Evolutionary conservation across 768 basidiomycete species (phyloP), one percentile per base, ranked within the genome.

Genomic region (Paxillus rubicundulus): DNA sequence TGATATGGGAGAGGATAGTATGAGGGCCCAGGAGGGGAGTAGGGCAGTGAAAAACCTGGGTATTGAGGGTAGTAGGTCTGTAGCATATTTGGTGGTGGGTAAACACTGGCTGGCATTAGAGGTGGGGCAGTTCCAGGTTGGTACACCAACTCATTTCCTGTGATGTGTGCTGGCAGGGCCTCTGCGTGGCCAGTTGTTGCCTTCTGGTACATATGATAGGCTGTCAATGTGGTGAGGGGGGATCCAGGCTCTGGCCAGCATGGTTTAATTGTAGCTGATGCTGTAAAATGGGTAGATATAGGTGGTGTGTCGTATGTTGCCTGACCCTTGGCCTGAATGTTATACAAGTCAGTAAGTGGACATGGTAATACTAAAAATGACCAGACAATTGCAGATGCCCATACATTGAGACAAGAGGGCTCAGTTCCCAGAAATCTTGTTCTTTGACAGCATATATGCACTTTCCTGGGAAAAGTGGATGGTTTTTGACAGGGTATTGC

Each of bases 401-500:
- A 52, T 9, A 52, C 43, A 12, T 52, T 13, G 4, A 52, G 50
- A 32, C 20, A 14, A 37, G 21, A 17, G 43, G 38, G 5, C 1
- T 36, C 12, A 52, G 44, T 8, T 52, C 37, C 50, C 44, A 52
- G 33, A 45, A 52, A 2, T 24, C 14, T 2, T 43, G 18, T 8
- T 18, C 14, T 17, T n/a, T 39, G 12, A 6, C 20, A 0, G 17
- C 30, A 46, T 52, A 52, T 52, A 52, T 52, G 44, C 36, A 16
- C 44, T 45, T 52, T 41, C 34, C 27, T 18, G 44, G 50, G 20
- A 52, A 52, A 16, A 21, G 24, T n/a, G 32, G 43, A 27, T 52
- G 50, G 28, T 36, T 38, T 21, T 27, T 17, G 5, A 39, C 5
- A 6, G 38, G 38, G 36, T 48, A 48, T n/a, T 3, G 9, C 9